Evolutionary conservation across 1,139 yeast species (phyloP).

Genomic region (Magnusiomyces clavatus): DNA sequence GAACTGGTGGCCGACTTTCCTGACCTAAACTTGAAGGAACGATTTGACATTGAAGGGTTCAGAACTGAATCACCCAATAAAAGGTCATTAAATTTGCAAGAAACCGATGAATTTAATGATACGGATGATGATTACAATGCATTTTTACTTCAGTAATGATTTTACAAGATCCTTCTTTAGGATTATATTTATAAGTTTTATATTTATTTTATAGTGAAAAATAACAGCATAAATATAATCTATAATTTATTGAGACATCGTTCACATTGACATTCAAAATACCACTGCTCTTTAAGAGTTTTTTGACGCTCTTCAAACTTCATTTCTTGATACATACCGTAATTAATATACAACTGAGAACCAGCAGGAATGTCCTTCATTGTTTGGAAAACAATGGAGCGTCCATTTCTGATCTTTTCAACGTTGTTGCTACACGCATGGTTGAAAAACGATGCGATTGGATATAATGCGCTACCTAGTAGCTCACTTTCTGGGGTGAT

Average conservation of each 20-base stretch:
- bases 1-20: too few relatives aligned
- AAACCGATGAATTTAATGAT: too few relatives aligned
- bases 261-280: conserved; percentile 49
- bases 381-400: conserved; percentile 34
- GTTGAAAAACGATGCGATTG: conserved; percentile 63
- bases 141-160: too few relatives aligned
- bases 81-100: too few relatives aligned
- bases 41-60: too few relatives aligned
- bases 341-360: conserved; percentile 55
- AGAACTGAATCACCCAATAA: too few relatives aligned
- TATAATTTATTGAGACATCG: conserved; percentile 32
- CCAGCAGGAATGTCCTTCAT: conserved; percentile 32
- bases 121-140: too few relatives aligned
- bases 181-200: too few relatives aligned
- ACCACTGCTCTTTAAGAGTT: conserved; percentile 49
- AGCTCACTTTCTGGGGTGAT: conserved; percentile 47
- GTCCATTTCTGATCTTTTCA: conserved; percentile 31
- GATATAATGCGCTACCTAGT: conserved; percentile 59
- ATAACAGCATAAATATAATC: too few relatives aligned
- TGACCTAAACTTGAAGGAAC: too few relatives aligned
- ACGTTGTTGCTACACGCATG: conserved; percentile 54
- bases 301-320: conserved; percentile 38
- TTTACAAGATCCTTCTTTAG: too few relatives aligned
- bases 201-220: too few relatives aligned
- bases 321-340: conserved; percentile 47